Evolutionary conservation across 345 rosid genomes (phyloP).

Genomic region (Populus nigra): DNA sequence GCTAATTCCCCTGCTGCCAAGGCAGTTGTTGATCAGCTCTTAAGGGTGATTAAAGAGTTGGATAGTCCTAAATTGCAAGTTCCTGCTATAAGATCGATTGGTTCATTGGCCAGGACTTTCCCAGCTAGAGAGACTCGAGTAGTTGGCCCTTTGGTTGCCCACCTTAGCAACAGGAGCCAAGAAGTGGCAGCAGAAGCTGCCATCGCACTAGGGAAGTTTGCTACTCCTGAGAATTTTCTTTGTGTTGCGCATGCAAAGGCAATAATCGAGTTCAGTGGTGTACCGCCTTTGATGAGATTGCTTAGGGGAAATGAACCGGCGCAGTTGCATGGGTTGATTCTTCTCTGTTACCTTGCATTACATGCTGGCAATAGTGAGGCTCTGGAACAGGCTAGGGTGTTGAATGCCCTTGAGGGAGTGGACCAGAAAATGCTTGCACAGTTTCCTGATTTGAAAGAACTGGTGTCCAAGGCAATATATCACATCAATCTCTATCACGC

Average conservation of each 20-base stretch:
- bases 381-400: constrained; percentile 66
- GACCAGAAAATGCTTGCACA: constrained; percentile 52
- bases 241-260: constrained; percentile 60
- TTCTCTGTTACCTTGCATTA: constrained; percentile 73
- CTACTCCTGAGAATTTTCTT: constrained; percentile 58
- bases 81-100: constrained; percentile 71
- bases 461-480: constrained; percentile 53
- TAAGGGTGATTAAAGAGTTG: constrained; percentile 54
- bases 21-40: constrained; percentile 77
- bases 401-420: constrained; percentile 77
- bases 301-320: constrained; percentile 55
- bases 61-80: constrained; percentile 48
- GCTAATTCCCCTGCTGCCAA: constrained; percentile 87
- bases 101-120: constrained; percentile 81
- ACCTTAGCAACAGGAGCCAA: constrained; percentile 45
- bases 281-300: constrained; percentile 59
- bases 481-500: constrained; percentile 66
- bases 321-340: constrained; percentile 54
- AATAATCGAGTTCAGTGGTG: constrained; percentile 55
- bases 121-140: constrained; percentile 82
- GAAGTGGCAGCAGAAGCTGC: constrained; percentile 78
- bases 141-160: constrained; percentile 57
- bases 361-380: constrained; percentile 57
- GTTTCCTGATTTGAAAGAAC: constrained; percentile 62
- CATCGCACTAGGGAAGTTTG: constrained; percentile 66